These are phyloP conservation scores for Hypomontagnella submonticulosa DNA, from an alignment of 495 filamentous ascomycete species.

Conservation along the genomic window DNA sequence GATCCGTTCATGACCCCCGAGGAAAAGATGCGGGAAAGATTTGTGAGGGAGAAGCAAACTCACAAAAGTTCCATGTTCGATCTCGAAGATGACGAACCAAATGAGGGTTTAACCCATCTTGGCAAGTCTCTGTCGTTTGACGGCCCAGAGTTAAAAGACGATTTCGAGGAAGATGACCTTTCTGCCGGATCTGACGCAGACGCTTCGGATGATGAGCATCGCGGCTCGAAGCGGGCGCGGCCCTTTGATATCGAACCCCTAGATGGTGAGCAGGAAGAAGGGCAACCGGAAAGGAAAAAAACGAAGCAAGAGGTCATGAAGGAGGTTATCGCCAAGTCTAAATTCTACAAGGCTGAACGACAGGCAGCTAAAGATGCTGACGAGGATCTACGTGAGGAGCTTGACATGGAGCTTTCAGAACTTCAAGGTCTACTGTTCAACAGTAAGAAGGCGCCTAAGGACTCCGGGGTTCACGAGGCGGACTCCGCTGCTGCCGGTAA, in stretches of 20 bases:
- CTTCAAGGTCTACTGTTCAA: slow-evolving; percentile 75
- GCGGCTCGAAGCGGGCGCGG: slow-evolving; percentile 69
- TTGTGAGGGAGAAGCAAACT: slow-evolving; percentile 82
- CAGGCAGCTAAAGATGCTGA: slow-evolving; percentile 95
- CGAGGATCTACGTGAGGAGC: slow-evolving; percentile 83
- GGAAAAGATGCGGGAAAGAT: slow-evolving; percentile 91
- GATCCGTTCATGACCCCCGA: slow-evolving; percentile 94
- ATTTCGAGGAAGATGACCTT: slow-evolving; percentile 75
- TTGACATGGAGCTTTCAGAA: slow-evolving; percentile 77
- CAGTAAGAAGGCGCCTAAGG: slow-evolving; percentile 40
- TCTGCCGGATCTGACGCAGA: slow-evolving; percentile 63
- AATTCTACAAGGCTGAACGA: slow-evolving; percentile 90
- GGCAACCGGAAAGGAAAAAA: slow-evolving; percentile 82
- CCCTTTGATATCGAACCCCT: slow-evolving; percentile 55
- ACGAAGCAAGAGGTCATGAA: slow-evolving; percentile 95
- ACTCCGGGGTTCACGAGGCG: slow-evolving; percentile 60
- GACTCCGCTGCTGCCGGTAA: slow-evolving; percentile 67
- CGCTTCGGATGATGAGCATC: slow-evolving; percentile 57
- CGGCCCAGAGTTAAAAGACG: slow-evolving; percentile 67
- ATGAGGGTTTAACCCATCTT: slow-evolving; percentile 81
- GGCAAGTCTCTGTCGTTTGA: slow-evolving; percentile 76
- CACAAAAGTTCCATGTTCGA: slow-evolving; percentile 84
- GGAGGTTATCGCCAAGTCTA: slow-evolving; percentile 97
- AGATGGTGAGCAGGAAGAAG: slow-evolving; percentile 60
- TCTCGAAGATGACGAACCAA: slow-evolving; percentile 83